A percentile compares a stretch with the other conserved stretches of the same genome.
phyloP scores from a whole-genome alignment of 352 stramenopile species.

The Globisporangium paroecandrum region DNA sequence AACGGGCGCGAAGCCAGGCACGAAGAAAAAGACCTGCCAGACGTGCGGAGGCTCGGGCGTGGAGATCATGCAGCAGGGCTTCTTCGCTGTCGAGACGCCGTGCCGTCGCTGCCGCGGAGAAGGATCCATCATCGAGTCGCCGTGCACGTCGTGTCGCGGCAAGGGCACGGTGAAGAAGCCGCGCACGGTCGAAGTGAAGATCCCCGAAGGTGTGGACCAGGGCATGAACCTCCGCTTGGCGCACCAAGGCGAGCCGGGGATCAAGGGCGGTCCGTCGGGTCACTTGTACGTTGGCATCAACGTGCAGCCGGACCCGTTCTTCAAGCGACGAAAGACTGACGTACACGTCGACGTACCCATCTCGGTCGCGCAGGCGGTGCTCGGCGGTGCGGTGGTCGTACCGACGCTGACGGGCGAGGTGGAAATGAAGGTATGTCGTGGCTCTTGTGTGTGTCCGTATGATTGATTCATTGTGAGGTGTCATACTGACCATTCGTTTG shows the following conservation, averaged over 20 bases:
- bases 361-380: slow-evolving; percentile 89
- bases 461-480: background rate
- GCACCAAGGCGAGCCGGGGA: slow-evolving; percentile 88
- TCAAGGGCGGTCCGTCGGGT: slow-evolving; percentile 83
- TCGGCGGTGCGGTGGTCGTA: slow-evolving; percentile 94
- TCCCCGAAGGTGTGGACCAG: slow-evolving; percentile 94
- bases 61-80: slow-evolving; percentile 85
- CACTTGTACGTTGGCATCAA: slow-evolving; percentile 95
- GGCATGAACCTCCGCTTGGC: slow-evolving; percentile 94
- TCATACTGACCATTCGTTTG: background rate
- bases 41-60: slow-evolving; percentile 82
- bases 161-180: slow-evolving; percentile 88
- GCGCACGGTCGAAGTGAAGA: slow-evolving; percentile 91
- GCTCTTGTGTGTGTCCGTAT: background rate
- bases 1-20: slow-evolving; percentile 79
- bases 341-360: slow-evolving; percentile 94
- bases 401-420: slow-evolving; percentile 97
- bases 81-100: slow-evolving; percentile 86
- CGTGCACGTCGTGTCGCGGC: slow-evolving; percentile 74
- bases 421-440: slow-evolving; percentile 89
- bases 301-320: slow-evolving; percentile 94
- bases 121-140: slow-evolving; percentile 81
- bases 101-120: slow-evolving; percentile 82
- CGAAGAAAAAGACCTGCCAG: slow-evolving; percentile 73
- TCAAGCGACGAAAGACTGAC: slow-evolving; percentile 93